Evolutionary conservation across 2,329 filamentous ascomycete species (phyloP), one percentile per base, ranked within the genome.

Genomic region (Fusarium transvaalense): DNA sequence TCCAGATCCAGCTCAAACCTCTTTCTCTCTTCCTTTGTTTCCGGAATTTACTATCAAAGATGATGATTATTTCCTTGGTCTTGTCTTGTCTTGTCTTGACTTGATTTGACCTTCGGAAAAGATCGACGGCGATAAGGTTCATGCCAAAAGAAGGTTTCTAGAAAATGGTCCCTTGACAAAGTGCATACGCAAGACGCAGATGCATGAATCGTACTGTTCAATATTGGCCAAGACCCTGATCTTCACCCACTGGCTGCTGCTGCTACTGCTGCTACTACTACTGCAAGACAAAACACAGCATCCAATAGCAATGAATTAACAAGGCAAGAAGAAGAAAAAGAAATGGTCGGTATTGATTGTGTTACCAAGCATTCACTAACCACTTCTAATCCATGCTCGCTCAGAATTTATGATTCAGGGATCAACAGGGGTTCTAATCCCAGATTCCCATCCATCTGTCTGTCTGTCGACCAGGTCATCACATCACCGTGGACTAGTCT

Each of bases 371-470:
- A 68, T 64, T 45, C 31, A 51, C 58, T 64, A 52, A 41, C 60
- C 52, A 39, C 27, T 42, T 48, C 60, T 38, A 42, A 51, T 37
- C 51, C 48, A 63, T 58, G 61, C 37, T 53, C 32, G 17, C 12
- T 19, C 42, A 45, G 27, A 31, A 45, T 52, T 54, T 45, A 43
- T 53, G 52, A 66, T 69, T 67, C 67, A 67, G 62, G 66, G 58
- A 60, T 70, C 63, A 54, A 37, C 67, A 68, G 63, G 67, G 67
- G 66, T 64, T 35, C n/a, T 29, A 32, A 41, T 46, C 48, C 32
- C 25, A 21, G 37, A 37, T 27, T 37, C 32, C 17, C 47, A 51
- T 57, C 21, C 31, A 56, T 17, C 43, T 45, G 23, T 57, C 21
- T 25, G 54, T 17, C 43, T 45, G 23, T 42, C 35, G 43, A 42